phyloP scores from a whole-genome alignment of 1,284 basidiomycete genomes.

The Vanrija sp. region DNA sequence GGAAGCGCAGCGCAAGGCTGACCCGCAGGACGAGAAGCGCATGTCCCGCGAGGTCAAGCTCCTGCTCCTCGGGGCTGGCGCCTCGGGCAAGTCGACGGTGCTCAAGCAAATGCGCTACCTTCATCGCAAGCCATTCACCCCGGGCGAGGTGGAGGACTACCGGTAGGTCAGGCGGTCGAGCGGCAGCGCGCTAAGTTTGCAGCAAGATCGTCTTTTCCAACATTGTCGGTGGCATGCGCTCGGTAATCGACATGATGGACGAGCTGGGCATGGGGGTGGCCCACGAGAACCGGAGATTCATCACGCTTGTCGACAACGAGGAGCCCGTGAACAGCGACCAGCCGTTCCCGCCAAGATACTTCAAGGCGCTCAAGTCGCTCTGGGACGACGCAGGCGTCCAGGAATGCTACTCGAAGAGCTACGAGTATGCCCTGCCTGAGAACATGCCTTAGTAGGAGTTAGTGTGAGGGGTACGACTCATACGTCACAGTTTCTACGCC shows the following conservation, averaged over 20 bases:
- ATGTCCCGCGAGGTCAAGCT: conserved; percentile 76
- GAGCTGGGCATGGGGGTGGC: conserved; percentile 73
- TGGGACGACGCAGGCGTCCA: conserved; percentile 78
- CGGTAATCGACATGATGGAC: conserved; percentile 80
- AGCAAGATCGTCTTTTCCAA: conserved; percentile 90
- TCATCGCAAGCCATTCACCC: conserved; percentile 37
- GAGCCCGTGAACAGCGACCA: conserved; percentile 73
- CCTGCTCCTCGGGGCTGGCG: conserved; percentile 84
- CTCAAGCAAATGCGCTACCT: conserved; percentile 47
- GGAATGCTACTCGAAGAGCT: conserved; percentile 67
- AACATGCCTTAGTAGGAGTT: conserved; percentile 59
- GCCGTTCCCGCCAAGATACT: conserved; percentile 64
- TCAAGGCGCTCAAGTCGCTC: conserved; percentile 63
- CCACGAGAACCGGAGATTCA: conserved; percentile 55
- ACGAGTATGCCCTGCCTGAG: conserved; percentile 83
- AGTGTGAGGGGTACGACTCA: conserved; percentile 50
- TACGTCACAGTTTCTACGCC: conserved; percentile 59
- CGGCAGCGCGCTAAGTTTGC: background rate
- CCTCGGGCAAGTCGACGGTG: conserved; percentile 83
- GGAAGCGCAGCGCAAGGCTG: background rate
- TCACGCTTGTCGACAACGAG: conserved; percentile 65
- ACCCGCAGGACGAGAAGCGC: conserved; percentile 60
- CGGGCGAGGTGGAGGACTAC: conserved; percentile 43
- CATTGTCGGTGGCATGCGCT: conserved; percentile 75
- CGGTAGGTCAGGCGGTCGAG: conserved; percentile 19